Conservation (phyloP, 495 filamentous ascomycete genomes). For the Achaetomiella virescens region DNA sequence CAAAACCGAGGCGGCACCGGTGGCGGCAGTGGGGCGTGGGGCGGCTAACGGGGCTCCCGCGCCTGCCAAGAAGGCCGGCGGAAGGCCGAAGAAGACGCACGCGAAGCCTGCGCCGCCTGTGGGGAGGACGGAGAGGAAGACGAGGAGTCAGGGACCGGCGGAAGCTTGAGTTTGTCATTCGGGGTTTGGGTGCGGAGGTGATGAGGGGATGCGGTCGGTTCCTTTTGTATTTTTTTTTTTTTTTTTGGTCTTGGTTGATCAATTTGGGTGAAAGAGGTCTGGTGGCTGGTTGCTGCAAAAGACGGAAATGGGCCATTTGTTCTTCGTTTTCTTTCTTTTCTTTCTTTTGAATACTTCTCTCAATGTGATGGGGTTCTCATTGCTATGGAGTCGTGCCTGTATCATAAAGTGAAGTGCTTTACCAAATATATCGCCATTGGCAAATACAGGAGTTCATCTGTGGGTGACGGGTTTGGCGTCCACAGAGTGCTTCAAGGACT, state of each 20-base stretch:
- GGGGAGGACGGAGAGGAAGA: constrained; percentile 37
- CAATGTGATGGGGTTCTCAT: too few relatives aligned
- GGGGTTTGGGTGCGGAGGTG: neutral
- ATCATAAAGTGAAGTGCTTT: too few relatives aligned
- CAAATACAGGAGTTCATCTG: too few relatives aligned
- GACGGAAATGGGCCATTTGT: too few relatives aligned
- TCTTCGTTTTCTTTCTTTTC: too few relatives aligned
- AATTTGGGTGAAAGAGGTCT: too few relatives aligned
- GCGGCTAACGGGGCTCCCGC: neutral
- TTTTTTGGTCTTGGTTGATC: neutral
- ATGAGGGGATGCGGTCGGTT: neutral
- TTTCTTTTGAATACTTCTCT: too few relatives aligned
- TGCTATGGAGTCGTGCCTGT: too few relatives aligned
- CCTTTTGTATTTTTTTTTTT: neutral
- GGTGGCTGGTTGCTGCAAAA: neutral
- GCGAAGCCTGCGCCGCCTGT: constrained; percentile 14
- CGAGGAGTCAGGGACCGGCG: constrained; percentile 40
- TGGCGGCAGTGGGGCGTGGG: neutral
- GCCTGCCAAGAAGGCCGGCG: constrained; percentile 21
- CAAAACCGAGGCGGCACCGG: neutral
- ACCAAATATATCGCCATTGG: too few relatives aligned
- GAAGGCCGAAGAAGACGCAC: constrained; percentile 36
- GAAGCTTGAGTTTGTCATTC: constrained; percentile 14
- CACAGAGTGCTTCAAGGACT: too few relatives aligned
- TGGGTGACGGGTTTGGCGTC: too few relatives aligned